Evolutionary conservation across 208 protist species (phyloP), one percentile per base, ranked within the genome.

Genomic region (Leishmania arabica): DNA sequence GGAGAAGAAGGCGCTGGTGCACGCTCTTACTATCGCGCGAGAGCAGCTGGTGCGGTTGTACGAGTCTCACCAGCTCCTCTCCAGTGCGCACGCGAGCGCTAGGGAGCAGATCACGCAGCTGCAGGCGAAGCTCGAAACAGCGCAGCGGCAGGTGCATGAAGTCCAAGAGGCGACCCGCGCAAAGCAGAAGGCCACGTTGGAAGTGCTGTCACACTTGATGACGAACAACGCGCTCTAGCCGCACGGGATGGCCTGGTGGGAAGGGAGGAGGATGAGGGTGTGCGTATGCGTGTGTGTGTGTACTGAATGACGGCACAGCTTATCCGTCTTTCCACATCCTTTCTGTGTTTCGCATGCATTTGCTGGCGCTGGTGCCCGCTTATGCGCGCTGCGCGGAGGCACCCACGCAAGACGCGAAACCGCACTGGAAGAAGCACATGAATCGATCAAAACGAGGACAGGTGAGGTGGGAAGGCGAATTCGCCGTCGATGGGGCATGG

Each of bases 181-280:
- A 34, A 86, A 87, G 65, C 90, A 96, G 51, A 85, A 80, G 45
- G 88, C 84, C 42, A 90, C 92, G 2, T 71, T 93, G 54, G 88
- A 92, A 60, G 82, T 85, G 47, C 78, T 96, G 5, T 90, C 92
- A 0, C 90, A 86, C 24, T 71, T 94, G 45, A 93, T 96, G 79
- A 60, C 71, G 15, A 70, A 47, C n/a, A 79, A 84, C 58, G 49
- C 76, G 9, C 51, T 81, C 13, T 79, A 78, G 75, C 45, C 42
- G 6, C 75, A 69, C n/a, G 42, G 15, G 24, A 72, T 49, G 21
- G 27, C 24, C 1, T 42, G 24, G 62, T 68, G 13, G 24, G 24
- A 24, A 15, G 56, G 24, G 56, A 62, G 56, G 60, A 21, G 13
- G n/a, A 72, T 72, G 40, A 45, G 40, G 7, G 40, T 62, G 56